Evolutionary conservation across 305 asterid genomes (phyloP).

Genomic region (Fraxinus platypoda): DNA sequence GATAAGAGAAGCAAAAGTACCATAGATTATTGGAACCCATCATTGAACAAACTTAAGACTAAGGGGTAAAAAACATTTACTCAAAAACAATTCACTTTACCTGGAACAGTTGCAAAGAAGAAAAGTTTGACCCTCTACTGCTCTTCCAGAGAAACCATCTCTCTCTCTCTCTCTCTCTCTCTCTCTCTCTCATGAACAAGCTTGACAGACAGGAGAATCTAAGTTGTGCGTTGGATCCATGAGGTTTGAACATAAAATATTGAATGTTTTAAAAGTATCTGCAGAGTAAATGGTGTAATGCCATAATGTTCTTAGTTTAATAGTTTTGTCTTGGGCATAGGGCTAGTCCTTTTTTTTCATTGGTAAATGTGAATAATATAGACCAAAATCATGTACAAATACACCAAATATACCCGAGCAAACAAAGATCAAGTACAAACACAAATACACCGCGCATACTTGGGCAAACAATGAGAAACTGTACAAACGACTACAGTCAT

Average conservation of each 20-base stretch:
- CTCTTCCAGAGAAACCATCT: constrained; percentile 27
- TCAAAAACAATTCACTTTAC: constrained; percentile 39
- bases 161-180: constrained; percentile 33
- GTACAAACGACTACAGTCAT: constrained; percentile 13
- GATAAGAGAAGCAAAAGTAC: constrained; percentile 21
- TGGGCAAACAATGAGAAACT: no score
- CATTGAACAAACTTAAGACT: constrained; percentile 11
- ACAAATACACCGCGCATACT: no score
- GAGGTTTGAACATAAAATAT: constrained; percentile 64
- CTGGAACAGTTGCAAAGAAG: constrained; percentile 37
- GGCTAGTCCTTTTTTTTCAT: constrained; percentile 38
- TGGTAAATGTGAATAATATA: neutral
- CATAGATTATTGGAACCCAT: constrained; percentile 13
- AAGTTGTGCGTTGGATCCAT: constrained; percentile 62
- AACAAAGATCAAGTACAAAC: no score
- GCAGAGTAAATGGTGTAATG: constrained; percentile 55
- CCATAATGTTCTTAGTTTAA: constrained; percentile 47
- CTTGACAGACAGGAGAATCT: constrained; percentile 61
- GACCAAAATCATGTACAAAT: neutral
- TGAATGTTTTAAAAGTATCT: constrained; percentile 50
- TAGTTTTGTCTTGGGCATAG: constrained; percentile 51
- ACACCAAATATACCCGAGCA: neutral
- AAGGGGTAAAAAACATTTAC: constrained; percentile 10
- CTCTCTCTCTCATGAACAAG: constrained; percentile 35
- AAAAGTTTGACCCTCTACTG: constrained; percentile 30